Evolutionary conservation across 169 alveolate species (phyloP).

Genomic region (Plasmodium coatneyi): DNA sequence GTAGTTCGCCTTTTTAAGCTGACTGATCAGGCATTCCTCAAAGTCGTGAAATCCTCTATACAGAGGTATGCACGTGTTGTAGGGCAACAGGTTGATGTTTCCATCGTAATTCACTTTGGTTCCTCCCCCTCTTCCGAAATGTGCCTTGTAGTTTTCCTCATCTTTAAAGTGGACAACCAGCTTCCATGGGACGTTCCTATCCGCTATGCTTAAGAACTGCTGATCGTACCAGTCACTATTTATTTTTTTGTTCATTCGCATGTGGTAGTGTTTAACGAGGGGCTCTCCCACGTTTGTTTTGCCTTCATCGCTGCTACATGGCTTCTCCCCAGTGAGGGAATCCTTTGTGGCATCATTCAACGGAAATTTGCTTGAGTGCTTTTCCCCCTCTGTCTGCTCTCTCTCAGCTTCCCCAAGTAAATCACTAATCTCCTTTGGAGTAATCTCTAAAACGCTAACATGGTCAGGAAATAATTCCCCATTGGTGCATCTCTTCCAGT

Average conservation of each 20-base stretch:
- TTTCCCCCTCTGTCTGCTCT: neutral
- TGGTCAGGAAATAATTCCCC: slow-evolving; percentile 29
- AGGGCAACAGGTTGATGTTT: slow-evolving; percentile 28
- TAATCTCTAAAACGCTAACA: slow-evolving; percentile 25
- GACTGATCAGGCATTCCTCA: slow-evolving; percentile 32
- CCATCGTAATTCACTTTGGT: neutral
- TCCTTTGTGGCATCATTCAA: neutral
- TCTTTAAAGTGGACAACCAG: slow-evolving; percentile 43
- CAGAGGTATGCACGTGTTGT: slow-evolving; percentile 50
- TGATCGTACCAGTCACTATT: slow-evolving; percentile 59
- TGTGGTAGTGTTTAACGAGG: neutral
- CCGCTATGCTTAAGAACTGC: slow-evolving; percentile 38
- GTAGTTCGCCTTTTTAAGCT: slow-evolving; percentile 50
- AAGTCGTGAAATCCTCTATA: slow-evolving; percentile 55
- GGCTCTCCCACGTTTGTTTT: neutral
- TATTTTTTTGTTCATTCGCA: slow-evolving; percentile 8
- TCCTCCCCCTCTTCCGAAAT: neutral
- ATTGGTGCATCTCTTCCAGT: slow-evolving; percentile 19
- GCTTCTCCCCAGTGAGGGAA: neutral
- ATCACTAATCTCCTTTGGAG: neutral
- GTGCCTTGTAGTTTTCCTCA: slow-evolving; percentile 20
- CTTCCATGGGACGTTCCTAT: slow-evolving; percentile 60
- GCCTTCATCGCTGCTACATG: neutral
- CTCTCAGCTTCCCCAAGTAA: neutral
- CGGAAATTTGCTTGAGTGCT: neutral